Evolutionary conservation across 139 green algal genomes (phyloP), one percentile per base, ranked within the genome.

Genomic region (Chlamydomonas sp.): DNA sequence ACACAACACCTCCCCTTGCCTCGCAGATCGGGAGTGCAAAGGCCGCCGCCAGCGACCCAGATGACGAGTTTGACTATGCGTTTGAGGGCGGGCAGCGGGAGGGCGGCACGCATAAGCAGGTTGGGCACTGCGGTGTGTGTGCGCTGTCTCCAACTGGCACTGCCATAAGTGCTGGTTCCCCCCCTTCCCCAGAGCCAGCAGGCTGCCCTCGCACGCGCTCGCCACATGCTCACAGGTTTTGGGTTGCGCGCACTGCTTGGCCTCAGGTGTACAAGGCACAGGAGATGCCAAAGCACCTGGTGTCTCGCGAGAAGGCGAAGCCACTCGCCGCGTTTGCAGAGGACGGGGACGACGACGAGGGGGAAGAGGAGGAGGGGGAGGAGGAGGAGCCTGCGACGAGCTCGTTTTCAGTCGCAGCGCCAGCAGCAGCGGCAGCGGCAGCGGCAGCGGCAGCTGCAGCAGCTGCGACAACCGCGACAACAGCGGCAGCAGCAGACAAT

Each of bases 51-150:
- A 2, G 54, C 0, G 73, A 74, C 1, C 31, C 61, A 2, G 73
- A 78, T 43, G 73, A 79, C 28, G 73, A 79, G 50, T 79, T 79
- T 29, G 48, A 34, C 33, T 79, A 79, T 31, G 73, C 68, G 0
- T 74, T 79, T 26, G 67, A 79, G 2, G 73, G 73, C 2, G 73
- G 73, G 1, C 35, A 54, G 36, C 61, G 73, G 0, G 73, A 79
- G 50, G 73, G 69, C 3, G 62, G 35, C 0, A 72, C 72, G 29
- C 73, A 79, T 57, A 79, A 79, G 37, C 59, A 79, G 73, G 73
- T 71, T 16, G 0, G 37, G 6, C 48, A 24, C 28, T 59, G 48
- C 48, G 6, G 24, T n/a, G n/a, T n/a, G n/a, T n/a, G 29, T 35
- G 4, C 3, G 29, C 22, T 65, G 30, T n/a, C n/a, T n/a, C 6